A percentile compares a stretch with the other conserved stretches of the same genome.
Conservation (phyloP, 495 filamentous ascomycete species). For the Daldinia decipiens region DNA sequence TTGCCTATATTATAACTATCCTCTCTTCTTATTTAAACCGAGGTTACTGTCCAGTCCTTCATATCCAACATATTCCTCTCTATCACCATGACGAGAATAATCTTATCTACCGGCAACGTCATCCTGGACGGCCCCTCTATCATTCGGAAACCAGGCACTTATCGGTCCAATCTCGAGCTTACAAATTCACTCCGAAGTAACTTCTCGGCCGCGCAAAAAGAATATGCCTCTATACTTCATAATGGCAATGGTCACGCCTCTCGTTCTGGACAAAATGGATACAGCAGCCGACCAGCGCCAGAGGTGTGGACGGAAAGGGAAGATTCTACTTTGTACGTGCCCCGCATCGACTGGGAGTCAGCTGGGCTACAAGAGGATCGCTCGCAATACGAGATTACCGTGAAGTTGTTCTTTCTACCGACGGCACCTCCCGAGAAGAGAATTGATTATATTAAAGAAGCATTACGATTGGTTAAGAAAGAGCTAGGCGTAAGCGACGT, state of each 20-base stretch:
- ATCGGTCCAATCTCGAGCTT: conserved; percentile 89
- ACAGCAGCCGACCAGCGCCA: conserved; percentile 45
- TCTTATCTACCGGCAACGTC: conserved; percentile 92
- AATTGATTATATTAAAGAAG: conserved; percentile 74
- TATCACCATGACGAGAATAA: conserved; percentile 73
- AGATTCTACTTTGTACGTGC: conserved; percentile 74
- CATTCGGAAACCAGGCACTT: conserved; percentile 75
- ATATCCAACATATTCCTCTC: conserved; percentile 14
- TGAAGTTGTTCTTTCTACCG: conserved; percentile 92
- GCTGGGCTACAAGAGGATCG: conserved; percentile 80
- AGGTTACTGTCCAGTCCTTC: conserved; percentile 12
- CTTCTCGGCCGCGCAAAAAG: conserved; percentile 75
- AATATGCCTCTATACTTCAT: conserved; percentile 54
- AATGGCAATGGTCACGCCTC: conserved; percentile 38
- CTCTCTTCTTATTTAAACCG: conserved; percentile 21
- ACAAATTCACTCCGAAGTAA: conserved; percentile 85
- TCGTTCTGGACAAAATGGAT: conserved; percentile 35
- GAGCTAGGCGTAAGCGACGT: conserved; percentile 79
- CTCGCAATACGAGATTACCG: conserved; percentile 87
- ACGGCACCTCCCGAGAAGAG: conserved; percentile 69
- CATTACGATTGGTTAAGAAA: conserved; percentile 78
- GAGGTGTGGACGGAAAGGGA: conserved; percentile 72
- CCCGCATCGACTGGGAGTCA: conserved; percentile 75
- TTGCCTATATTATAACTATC: conserved; percentile 10
- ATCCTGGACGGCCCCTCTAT: conserved; percentile 82